Conservation (phyloP, 805 yeast genomes). For the Yarrowia keelungensis region DNA sequence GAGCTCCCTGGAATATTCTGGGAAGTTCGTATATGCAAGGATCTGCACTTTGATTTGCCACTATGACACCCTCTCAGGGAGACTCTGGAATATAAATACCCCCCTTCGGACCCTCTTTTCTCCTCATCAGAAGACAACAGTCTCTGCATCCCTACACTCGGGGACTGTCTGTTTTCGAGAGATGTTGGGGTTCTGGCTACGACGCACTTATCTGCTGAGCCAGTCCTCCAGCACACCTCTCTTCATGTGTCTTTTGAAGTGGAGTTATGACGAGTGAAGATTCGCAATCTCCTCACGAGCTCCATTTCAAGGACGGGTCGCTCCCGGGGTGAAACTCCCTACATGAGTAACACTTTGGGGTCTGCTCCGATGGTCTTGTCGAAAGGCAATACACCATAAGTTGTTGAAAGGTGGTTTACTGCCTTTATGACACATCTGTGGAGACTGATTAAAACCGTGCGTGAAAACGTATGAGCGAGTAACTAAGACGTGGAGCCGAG, state of each 20-base stretch:
- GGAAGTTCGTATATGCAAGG: not conserved
- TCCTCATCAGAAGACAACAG: constrained; percentile 4
- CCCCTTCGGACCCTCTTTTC: not conserved
- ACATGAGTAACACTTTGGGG: constrained; percentile 2
- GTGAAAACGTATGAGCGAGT: not conserved
- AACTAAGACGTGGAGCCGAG: constrained; percentile 16
- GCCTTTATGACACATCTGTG: not conserved
- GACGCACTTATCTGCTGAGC: not conserved
- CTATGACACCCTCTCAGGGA: not conserved
- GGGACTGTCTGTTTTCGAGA: constrained; percentile 2
- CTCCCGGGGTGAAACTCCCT: not conserved
- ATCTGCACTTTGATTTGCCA: not conserved
- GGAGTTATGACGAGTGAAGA: constrained; percentile 3
- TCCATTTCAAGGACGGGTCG: not conserved
- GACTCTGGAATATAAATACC: not conserved
- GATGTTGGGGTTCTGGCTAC: not conserved
- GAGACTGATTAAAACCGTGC: not conserved
- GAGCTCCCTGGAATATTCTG: not conserved
- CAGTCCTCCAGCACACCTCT: constrained; percentile 1
- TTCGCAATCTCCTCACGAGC: constrained; percentile 7
- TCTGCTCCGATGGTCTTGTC: constrained; percentile 3
- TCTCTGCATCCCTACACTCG: constrained; percentile 6
- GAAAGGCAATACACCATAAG: constrained; percentile 2
- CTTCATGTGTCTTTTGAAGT: not conserved
- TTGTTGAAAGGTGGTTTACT: not conserved